Evolutionary conservation across 176 grass and related monocot species (phyloP).

Genomic region (Guadua angustifolia): DNA sequence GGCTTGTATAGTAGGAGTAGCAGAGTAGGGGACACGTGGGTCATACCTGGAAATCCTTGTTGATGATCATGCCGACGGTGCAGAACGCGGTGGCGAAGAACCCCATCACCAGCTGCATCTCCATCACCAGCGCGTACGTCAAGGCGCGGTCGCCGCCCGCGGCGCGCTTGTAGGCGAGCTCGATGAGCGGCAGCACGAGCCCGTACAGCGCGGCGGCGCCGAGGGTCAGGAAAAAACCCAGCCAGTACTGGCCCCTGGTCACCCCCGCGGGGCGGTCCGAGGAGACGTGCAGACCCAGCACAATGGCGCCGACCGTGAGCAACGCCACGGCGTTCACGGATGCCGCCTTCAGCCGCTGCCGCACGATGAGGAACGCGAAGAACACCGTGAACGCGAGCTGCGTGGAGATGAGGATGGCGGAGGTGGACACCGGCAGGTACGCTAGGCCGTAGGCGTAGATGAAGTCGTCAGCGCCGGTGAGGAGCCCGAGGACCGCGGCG

Average conservation of each 20-base stretch:
- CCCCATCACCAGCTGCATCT: conserved; percentile 80
- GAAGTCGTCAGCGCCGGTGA: conserved; percentile 67
- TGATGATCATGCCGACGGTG: conserved; percentile 57
- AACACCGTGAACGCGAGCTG: conserved; percentile 77
- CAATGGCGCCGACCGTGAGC: conserved; percentile 57
- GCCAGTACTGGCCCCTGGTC: conserved; percentile 45
- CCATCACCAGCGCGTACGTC: conserved; percentile 73
- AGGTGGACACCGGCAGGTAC: conserved; percentile 70
- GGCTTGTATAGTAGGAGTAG: not conserved
- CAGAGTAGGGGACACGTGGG: not conserved
- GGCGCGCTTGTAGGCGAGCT: conserved; percentile 59
- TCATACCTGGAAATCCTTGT: conserved; percentile 71
- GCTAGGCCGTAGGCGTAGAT: conserved; percentile 70
- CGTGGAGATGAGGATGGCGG: conserved; percentile 75
- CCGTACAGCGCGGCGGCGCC: conserved; percentile 66
- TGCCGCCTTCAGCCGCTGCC: conserved; percentile 58
- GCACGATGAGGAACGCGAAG: conserved; percentile 73
- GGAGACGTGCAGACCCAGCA: conserved; percentile 55
- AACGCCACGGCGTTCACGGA: conserved; percentile 69
- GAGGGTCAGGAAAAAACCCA: conserved; percentile 62
- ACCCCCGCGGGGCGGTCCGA: conserved; percentile 45
- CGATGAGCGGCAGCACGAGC: conserved; percentile 58
- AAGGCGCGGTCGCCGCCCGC: conserved; percentile 49
- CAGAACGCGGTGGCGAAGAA: conserved; percentile 63
- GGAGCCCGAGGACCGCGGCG: conserved; percentile 46